Conservation (phyloP, 352 stramenopile genomes). For the Phytophthora litchii region DNA sequence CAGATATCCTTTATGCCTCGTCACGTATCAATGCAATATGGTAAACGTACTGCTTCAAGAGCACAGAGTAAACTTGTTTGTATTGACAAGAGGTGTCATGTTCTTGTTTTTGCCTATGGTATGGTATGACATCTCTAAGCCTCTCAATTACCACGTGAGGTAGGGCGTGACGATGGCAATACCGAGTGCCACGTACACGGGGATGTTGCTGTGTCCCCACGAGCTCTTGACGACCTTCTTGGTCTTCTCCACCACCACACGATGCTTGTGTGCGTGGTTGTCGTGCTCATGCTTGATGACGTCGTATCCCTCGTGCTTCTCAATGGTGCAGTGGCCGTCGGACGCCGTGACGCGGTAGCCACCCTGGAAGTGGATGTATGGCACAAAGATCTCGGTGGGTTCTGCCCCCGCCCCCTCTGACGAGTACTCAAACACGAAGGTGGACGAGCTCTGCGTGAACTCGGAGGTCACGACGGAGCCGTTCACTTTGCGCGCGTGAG, state of each 20-base stretch:
- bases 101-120: conserved; percentile 8
- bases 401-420: conserved; percentile 12
- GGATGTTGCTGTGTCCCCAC: conserved; percentile 31
- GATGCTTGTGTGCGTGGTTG: conserved; percentile 34
- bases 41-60: background rate
- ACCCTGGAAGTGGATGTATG: conserved; percentile 37
- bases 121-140: conserved; percentile 5
- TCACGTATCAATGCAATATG: background rate
- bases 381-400: conserved; percentile 41
- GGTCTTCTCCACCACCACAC: conserved; percentile 37
- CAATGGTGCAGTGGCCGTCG: conserved; percentile 41
- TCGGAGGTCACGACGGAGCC: conserved; percentile 56
- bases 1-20: background rate
- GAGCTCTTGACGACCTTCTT: conserved; percentile 19
- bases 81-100: conserved; percentile 16
- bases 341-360: conserved; percentile 43
- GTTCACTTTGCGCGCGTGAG: conserved; percentile 64
- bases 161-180: conserved; percentile 31
- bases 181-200: conserved; percentile 36
- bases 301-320: conserved; percentile 57
- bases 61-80: conserved; percentile 10
- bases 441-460: conserved; percentile 52
- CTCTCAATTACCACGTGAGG: conserved; percentile 17
- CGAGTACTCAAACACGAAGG: conserved; percentile 67
- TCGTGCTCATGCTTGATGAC: conserved; percentile 48